Conservation (phyloP, 2,329 filamentous ascomycete species). For the Fusarium austroafricanum region DNA sequence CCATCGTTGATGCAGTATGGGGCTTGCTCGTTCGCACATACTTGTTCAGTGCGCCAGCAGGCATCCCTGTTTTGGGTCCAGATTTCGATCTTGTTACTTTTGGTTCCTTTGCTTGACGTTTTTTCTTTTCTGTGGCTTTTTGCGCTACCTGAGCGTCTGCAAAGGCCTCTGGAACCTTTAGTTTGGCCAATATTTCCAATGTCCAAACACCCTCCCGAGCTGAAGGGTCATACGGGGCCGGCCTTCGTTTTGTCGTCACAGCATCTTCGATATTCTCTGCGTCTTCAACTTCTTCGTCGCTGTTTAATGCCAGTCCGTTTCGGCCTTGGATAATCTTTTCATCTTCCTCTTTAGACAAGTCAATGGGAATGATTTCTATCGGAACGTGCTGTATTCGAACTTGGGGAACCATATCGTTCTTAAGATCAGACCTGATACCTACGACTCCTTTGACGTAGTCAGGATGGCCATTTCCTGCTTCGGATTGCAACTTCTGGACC, state of each 20-base stretch:
- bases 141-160: slow-evolving; percentile 46
- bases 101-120: slow-evolving; percentile 31
- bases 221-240: slow-evolving; percentile 70
- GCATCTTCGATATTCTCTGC: slow-evolving; percentile 43
- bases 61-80: slow-evolving; percentile 36
- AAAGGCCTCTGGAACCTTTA: slow-evolving; percentile 42
- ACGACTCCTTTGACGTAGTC: slow-evolving; percentile 74
- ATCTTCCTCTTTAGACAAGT: slow-evolving; percentile 78
- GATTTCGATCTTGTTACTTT: slow-evolving; percentile 27
- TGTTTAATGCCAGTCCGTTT: slow-evolving; percentile 69
- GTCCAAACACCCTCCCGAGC: slow-evolving; percentile 61
- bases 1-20: slow-evolving; percentile 1
- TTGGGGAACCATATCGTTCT: slow-evolving; percentile 80
- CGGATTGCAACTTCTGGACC: slow-evolving; percentile 63
- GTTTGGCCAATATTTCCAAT: slow-evolving; percentile 51
- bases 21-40: slow-evolving; percentile 58
- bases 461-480: slow-evolving; percentile 47
- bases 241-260: background rate
- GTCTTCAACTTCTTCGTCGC: slow-evolving; percentile 72
- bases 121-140: background rate
- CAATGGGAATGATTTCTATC: slow-evolving; percentile 78
- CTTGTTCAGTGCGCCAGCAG: slow-evolving; percentile 53
- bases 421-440: slow-evolving; percentile 74
- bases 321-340: slow-evolving; percentile 64
- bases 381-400: slow-evolving; percentile 84